Percentiles rank a stretch among this genome's conserved stretches.
These are phyloP conservation scores for Candida sojae DNA, from an alignment of 1,139 yeast species.

Conservation along the genomic window DNA sequence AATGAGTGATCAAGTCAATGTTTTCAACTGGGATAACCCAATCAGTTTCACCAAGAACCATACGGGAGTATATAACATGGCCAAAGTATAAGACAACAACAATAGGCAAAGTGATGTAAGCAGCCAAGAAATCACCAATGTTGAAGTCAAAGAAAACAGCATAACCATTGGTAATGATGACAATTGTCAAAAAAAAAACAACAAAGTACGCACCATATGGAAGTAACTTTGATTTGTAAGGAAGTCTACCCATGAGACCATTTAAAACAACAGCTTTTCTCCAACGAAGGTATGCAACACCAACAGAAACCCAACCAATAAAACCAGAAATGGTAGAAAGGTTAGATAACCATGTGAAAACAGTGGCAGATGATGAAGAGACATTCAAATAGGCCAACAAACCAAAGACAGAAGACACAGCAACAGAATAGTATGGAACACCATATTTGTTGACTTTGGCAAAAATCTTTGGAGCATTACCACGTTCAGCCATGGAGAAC, in stretches of 20 bases:
- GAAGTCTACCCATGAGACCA: constrained; percentile 44
- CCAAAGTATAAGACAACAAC: constrained; percentile 48
- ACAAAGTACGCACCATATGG: constrained; percentile 55
- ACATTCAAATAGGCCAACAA: constrained; percentile 64
- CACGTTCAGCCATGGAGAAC: constrained; percentile 62
- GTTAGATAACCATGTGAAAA: constrained; percentile 70
- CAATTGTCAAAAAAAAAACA: constrained; percentile 42
- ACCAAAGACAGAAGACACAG: constrained; percentile 29
- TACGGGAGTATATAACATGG: constrained; percentile 28
- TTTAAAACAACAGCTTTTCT: constrained; percentile 51
- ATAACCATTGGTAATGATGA: constrained; percentile 61
- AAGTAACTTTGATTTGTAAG: constrained; percentile 49
- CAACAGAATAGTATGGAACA: constrained; percentile 58
- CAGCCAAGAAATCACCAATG: constrained; percentile 57
- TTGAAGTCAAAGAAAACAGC: constrained; percentile 55
- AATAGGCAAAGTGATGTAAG: constrained; percentile 62
- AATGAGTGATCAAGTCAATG: constrained; percentile 46
- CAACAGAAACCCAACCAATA: constrained; percentile 61
- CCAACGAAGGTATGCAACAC: constrained; percentile 52
- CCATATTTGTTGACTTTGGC: constrained; percentile 64
- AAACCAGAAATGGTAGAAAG: constrained; percentile 73
- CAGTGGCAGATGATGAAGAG: constrained; percentile 51
- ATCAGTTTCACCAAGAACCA: constrained; percentile 23
- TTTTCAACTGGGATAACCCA: constrained; percentile 22
- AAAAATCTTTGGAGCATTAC: constrained; percentile 60